Conservation (phyloP, 768 basidiomycete genomes). For the Rhizopogon rudus region DNA sequence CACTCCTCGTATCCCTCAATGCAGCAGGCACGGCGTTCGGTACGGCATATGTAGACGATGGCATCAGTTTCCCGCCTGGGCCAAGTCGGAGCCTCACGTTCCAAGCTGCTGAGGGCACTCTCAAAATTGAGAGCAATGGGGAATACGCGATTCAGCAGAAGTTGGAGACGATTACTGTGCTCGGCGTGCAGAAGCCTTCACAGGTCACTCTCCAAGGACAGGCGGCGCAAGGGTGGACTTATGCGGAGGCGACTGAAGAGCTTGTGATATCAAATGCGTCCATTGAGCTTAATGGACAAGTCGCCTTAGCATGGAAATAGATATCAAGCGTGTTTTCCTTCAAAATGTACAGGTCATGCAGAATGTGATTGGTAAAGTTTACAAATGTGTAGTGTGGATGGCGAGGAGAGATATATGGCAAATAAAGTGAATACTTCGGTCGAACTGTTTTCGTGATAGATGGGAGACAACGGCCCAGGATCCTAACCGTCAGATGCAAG, state of each 20-base stretch:
- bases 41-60: slow-evolving; percentile 66
- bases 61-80: slow-evolving; percentile 54
- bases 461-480: too few species aligned
- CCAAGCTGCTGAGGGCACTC: slow-evolving; percentile 24
- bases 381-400: too few species aligned
- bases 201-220: slow-evolving; percentile 35
- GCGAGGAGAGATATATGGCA: too few species aligned
- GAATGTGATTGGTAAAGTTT: too few species aligned
- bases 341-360: too few species aligned
- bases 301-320: slow-evolving; percentile 32
- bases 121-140: slow-evolving; percentile 37
- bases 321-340: too few species aligned
- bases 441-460: too few species aligned
- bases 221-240: slow-evolving; percentile 32
- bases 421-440: too few species aligned
- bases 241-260: slow-evolving; percentile 32
- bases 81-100: slow-evolving; percentile 45
- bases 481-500: too few species aligned
- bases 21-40: slow-evolving; percentile 48
- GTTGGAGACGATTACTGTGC: slow-evolving; percentile 49
- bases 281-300: slow-evolving; percentile 38
- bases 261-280: slow-evolving; percentile 34
- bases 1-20: slow-evolving; percentile 55
- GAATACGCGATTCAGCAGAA: slow-evolving; percentile 33
- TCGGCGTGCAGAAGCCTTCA: slow-evolving; percentile 46